These are phyloP conservation scores for Amyloporia xantha DNA, from an alignment of 768 basidiomycete genomes.

Conservation along the genomic window DNA sequence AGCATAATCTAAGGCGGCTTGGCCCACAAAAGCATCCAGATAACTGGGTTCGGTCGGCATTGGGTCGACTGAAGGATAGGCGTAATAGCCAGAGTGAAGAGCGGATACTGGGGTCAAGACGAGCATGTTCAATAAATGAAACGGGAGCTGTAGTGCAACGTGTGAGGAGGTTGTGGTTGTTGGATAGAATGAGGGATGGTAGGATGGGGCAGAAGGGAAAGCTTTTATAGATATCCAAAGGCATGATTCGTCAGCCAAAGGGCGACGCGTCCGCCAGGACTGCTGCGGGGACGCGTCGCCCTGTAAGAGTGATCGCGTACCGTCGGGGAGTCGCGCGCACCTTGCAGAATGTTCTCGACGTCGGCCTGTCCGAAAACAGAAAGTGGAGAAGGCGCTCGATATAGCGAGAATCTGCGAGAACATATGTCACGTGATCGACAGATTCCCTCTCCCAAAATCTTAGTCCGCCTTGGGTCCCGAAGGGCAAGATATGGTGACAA, in stretches of 20 bases:
- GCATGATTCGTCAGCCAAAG: constrained; percentile 11
- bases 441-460: too few species aligned
- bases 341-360: constrained; percentile 3
- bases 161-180: not conserved
- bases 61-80: not conserved
- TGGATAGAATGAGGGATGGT: not conserved
- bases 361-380: constrained; percentile 3
- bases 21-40: constrained; percentile 8
- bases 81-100: not conserved
- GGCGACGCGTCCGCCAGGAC: constrained; percentile 9
- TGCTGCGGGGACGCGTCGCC: not conserved
- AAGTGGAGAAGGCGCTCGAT: constrained; percentile 8
- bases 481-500: not conserved
- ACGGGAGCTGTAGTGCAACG: not conserved
- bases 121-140: constrained; percentile 9
- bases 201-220: not conserved
- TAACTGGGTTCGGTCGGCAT: constrained; percentile 6
- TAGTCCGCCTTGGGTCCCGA: too few species aligned
- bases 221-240: constrained; percentile 7
- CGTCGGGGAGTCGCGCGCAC: not conserved
- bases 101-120: constrained; percentile 10
- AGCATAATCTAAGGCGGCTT: constrained; percentile 15
- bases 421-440: constrained; percentile 5
- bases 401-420: not conserved
- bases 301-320: constrained; percentile 6